Conservation (phyloP, 176 grass and related monocot species). For the Areca catechu region DNA sequence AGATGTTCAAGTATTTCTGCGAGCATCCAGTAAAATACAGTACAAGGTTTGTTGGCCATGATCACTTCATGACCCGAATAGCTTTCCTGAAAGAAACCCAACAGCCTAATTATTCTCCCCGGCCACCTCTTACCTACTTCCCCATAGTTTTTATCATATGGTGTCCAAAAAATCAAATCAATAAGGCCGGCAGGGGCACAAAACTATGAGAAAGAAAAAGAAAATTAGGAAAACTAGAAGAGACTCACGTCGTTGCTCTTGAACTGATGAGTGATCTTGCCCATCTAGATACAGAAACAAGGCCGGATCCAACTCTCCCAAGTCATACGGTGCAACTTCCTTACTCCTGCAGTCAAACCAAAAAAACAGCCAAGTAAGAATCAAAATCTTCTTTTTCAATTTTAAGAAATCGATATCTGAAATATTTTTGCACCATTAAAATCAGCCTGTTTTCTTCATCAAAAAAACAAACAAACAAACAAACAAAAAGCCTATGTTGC, state of each 20-base stretch:
- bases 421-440: too few species aligned
- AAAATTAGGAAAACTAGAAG: constrained; percentile 3
- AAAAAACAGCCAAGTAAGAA: too few species aligned
- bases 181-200: neutral
- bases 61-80: constrained; percentile 10
- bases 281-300: constrained; percentile 72
- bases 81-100: constrained; percentile 2
- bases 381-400: too few species aligned
- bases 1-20: neutral
- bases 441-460: too few species aligned
- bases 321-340: constrained; percentile 52
- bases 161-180: too few species aligned
- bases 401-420: too few species aligned
- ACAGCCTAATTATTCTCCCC: neutral
- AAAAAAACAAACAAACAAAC: too few species aligned
- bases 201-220: neutral
- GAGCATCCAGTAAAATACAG: constrained; percentile 4
- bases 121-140: too few species aligned
- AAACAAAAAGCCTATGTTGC: too few species aligned
- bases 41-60: constrained; percentile 10
- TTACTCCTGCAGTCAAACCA: constrained; percentile 29
- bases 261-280: constrained; percentile 38
- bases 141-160: too few species aligned
- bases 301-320: constrained; percentile 66
- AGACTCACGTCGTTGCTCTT: constrained; percentile 47